These are phyloP conservation scores for Lithocarpus polystachyus DNA, from an alignment of 306 rosid species.

Conservation along the genomic window DNA sequence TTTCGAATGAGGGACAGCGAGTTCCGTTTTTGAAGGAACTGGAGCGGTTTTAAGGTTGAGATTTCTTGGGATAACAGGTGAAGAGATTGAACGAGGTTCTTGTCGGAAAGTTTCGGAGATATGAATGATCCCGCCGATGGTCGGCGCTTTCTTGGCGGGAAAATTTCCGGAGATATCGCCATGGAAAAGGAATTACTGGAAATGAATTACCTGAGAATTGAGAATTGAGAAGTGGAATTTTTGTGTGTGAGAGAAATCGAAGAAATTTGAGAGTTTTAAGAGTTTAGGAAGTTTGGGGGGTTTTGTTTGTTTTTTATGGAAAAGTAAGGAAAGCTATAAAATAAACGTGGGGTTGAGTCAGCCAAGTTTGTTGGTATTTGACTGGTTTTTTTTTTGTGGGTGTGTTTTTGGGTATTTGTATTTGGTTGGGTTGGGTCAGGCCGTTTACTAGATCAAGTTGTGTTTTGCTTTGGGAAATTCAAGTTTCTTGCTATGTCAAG, in stretches of 20 bases:
- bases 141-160: constrained; percentile 59
- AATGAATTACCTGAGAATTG: too few relatives aligned
- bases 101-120: constrained; percentile 39
- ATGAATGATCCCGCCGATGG: constrained; percentile 55
- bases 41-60: constrained; percentile 31
- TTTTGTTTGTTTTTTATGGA: too few relatives aligned
- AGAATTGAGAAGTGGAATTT: not conserved
- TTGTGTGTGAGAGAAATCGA: not conserved
- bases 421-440: not conserved
- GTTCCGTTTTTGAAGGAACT: constrained; percentile 39
- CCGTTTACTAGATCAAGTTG: constrained; percentile 28
- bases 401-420: not conserved
- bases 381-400: constrained; percentile 12
- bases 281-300: too few relatives aligned
- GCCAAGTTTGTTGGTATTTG: constrained; percentile 30
- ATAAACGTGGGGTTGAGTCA: too few relatives aligned
- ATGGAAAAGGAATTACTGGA: constrained; percentile 20
- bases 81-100: constrained; percentile 49
- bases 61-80: constrained; percentile 54
- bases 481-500: not conserved
- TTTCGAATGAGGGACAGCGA: constrained; percentile 53
- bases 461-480: not conserved
- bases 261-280: too few relatives aligned
- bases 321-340: too few relatives aligned
- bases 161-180: constrained; percentile 53